Conservation (phyloP, 2,329 filamentous ascomycete genomes). For the Lasiodiplodia sp. region DNA sequence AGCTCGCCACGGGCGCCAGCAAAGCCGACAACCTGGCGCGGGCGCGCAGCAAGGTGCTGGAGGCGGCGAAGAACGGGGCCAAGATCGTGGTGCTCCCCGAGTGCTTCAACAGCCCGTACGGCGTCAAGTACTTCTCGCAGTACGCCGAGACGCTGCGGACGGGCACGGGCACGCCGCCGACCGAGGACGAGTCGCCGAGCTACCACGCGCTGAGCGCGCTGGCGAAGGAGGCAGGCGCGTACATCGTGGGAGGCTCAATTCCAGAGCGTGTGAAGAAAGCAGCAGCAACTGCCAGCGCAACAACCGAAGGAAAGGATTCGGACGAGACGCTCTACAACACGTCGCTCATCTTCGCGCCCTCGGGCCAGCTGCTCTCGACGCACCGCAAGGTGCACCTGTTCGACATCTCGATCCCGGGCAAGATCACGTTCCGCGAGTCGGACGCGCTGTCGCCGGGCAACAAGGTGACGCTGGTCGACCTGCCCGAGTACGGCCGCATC, state of each 20-base stretch:
- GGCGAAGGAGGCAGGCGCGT: constrained; percentile 79
- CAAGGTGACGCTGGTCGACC: constrained; percentile 82
- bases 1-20: constrained; percentile 68
- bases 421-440: constrained; percentile 89
- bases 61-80: constrained; percentile 77
- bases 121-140: constrained; percentile 85
- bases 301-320: background rate
- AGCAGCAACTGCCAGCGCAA: constrained; percentile 45
- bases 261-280: constrained; percentile 72
- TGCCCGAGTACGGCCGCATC: constrained; percentile 88
- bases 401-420: constrained; percentile 96
- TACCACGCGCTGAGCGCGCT: constrained; percentile 77
- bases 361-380: constrained; percentile 79
- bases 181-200: constrained; percentile 3
- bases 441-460: constrained; percentile 88
- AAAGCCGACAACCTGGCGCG: constrained; percentile 84
- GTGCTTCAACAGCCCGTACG: constrained; percentile 99
- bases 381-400: constrained; percentile 97
- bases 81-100: constrained; percentile 92
- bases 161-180: constrained; percentile 71
- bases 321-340: constrained; percentile 81
- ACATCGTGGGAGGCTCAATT: constrained; percentile 90
- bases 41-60: constrained; percentile 81
- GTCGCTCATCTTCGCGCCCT: constrained; percentile 79
- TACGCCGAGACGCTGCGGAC: constrained; percentile 83